Evolutionary conservation across 345 rosid species (phyloP), one percentile per base, ranked within the genome.

Genomic region (Melaleuca alternifolia): DNA sequence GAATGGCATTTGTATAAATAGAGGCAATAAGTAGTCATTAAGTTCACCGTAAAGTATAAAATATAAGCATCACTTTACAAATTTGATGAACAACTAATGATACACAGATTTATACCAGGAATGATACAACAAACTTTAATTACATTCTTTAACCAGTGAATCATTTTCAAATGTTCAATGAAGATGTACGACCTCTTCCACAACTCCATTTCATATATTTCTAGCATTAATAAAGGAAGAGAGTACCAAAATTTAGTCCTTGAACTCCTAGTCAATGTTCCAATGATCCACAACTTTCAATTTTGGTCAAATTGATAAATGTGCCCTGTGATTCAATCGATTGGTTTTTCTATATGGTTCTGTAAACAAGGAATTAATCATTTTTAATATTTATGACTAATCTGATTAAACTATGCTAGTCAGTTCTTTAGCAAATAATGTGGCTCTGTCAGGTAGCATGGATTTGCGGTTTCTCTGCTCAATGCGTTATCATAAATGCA

Each of bases 361-460:
- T 54, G 0, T 9, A 0, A 54, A 54, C 12, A 21, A 54, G 11
- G 12, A 23, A 54, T 54, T 54, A 0, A 54, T 54, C 59, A 1
- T 54, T 54, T 9, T 21, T 54, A 54, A 54, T 8, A 8, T 8
- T 8, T 21, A 54, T 54, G 59, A 23, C 59, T 54, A 54, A 54
- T 54, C 3, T 54, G 5, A 54, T 54, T 21, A 54, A 53, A 6
- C 26, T 18, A 21, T 8, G 3, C 57, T 20, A 54, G 24, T 54
- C 10, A 10, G 21, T 54, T 21, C n/a, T 54, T 21, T 7, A 54
- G 57, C 11, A 54, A 54, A 54, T 0, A 54, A 54, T 54, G 21
- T 1, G 26, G 26, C 10, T 54, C 21, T 54, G 26, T 21, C 57
- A 54, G 21, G 21, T 21, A 54, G 23, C 57, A 54, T 54, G 57